A percentile compares a stretch with the other conserved stretches of the same genome.
phyloP scores from a whole-genome alignment of 1,284 basidiomycete species.

The Trichosporon faecale region DNA sequence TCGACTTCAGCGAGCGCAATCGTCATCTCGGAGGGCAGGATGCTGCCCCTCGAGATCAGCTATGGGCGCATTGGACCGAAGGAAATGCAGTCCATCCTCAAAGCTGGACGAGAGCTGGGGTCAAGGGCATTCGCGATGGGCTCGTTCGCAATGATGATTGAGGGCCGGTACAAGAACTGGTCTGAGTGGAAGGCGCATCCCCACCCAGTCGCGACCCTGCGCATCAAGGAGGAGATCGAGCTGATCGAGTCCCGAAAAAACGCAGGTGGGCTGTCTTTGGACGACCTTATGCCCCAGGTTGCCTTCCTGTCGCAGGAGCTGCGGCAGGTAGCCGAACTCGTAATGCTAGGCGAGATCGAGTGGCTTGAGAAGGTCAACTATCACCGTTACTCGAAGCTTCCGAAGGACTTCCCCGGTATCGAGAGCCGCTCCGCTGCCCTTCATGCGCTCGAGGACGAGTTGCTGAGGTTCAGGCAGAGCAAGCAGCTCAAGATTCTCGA shows the following conservation, averaged over 20 bases:
- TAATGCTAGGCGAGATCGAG: conserved; percentile 47
- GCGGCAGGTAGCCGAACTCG: conserved; percentile 51
- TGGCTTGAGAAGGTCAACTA: conserved; percentile 57
- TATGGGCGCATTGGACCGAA: conserved; percentile 50
- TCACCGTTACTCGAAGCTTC: conserved; percentile 54
- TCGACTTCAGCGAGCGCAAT: conserved; percentile 34
- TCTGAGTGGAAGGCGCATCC: conserved; percentile 18
- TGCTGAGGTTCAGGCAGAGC: conserved; percentile 53
- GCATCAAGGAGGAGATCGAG: conserved; percentile 8
- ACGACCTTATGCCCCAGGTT: conserved; percentile 57
- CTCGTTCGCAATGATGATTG: conserved; percentile 42
- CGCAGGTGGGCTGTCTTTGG: conserved; percentile 16
- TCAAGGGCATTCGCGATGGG: conserved; percentile 38
- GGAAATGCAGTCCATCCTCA: conserved; percentile 46
- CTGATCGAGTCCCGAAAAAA: conserved; percentile 18
- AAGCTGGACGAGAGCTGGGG: conserved; percentile 40
- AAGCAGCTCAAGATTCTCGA: conserved; percentile 56
- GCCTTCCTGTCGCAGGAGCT: conserved; percentile 54
- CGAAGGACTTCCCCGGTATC: conserved; percentile 24
- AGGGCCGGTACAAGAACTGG: conserved; percentile 29
- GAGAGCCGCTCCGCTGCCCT: conserved; percentile 52
- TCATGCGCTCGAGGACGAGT: conserved; percentile 46
- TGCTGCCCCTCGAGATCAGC: conserved; percentile 54
- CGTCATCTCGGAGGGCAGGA: conserved; percentile 34
- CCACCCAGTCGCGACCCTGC: conserved; percentile 17